Base-by-base conservation (phyloP, 2,329 filamentous ascomycete species). In the Mycocentrospora acerina region DNA sequence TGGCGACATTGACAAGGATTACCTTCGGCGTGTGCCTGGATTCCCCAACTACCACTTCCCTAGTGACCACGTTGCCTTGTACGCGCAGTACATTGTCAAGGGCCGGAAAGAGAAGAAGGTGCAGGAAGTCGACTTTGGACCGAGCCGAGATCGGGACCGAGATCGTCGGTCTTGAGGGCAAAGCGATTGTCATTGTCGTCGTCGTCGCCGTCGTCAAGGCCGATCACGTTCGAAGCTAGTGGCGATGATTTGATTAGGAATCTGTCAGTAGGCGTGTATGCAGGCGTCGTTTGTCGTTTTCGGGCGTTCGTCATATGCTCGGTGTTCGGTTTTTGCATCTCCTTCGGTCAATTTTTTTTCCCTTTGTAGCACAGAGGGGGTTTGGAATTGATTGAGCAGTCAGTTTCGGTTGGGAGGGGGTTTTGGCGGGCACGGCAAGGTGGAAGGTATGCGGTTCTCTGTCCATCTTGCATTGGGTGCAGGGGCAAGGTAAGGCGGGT, bases 31-130 rank as follows among this genome's bases (percentile, higher is more conserved):
- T 35, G 88, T 96, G 17, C 90, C 90, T 3, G 90, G 90, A 0
- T 95, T 95, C 70, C 90, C 90, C 14, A 90, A 93, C 66, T 91
- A 89, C 71, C 90, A 95, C 71, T 95, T 94, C 76, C 90, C 90
- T 1, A 88, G 88, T 55, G 90, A 96, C 62, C 90, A 96, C 67
- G 81, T 96, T 56, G 88, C 90, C 62, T 82, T 95, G 61, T 84
- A 90, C 76, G 85, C 87, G 36, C 87, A 95, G 65, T 94, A 95
- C 68, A 82, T 86, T 54, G 85, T 95, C 74, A 95, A 95, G 74
- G 79, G 83, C 25, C 82, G 87, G 57, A 94, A 93, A 72, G 88
- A 91, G 37, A 85, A 85, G 72, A 66, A 67, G 47, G 55, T 59
- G 7, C 55, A 60, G 28, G 52, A 68, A 43, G 58, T 66, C 29